These are phyloP conservation scores for Boletus subcaerulescens DNA, from an alignment of 768 basidiomycete genomes.

Conservation along the genomic window DNA sequence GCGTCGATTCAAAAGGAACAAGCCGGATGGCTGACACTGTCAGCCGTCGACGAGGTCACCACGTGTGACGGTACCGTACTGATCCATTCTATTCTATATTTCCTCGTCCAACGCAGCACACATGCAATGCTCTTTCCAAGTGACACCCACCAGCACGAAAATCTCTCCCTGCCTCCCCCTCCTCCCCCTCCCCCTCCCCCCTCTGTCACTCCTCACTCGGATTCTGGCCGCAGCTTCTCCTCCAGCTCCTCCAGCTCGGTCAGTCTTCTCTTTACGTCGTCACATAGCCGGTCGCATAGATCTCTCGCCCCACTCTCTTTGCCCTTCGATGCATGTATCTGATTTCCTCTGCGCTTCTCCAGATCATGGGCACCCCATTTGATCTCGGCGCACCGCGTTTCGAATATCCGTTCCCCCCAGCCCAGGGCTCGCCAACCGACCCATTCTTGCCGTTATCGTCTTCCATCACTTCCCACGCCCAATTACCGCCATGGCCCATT, in stretches of 20 bases:
- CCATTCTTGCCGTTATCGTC: constrained; percentile 24
- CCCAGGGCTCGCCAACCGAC: constrained; percentile 31
- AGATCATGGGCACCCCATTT: constrained; percentile 35
- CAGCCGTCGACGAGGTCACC: not conserved
- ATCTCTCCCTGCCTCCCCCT: not conserved
- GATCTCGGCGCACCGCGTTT: constrained; percentile 33
- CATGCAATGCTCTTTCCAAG: constrained; percentile 18
- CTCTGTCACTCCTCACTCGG: constrained; percentile 24
- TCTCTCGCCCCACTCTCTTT: no score
- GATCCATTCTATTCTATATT: not conserved
- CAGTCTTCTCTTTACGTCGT: constrained; percentile 2
- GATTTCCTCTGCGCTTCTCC: not conserved
- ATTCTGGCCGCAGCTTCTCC: constrained; percentile 31
- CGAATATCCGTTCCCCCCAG: constrained; percentile 32
- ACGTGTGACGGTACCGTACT: not conserved
- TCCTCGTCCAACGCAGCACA: constrained; percentile 6
- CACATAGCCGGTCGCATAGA: no score
- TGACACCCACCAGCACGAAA: constrained; percentile 16
- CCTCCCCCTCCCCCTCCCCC: not conserved
- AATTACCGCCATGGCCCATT: constrained; percentile 24
- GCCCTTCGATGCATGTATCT: no score
- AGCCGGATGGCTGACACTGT: no score
- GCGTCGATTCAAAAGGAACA: no score
- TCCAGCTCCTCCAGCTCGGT: constrained; percentile 33
- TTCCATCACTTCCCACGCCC: constrained; percentile 17